Conservation (phyloP, 306 rosid species). For the Cicer cuneatum region DNA sequence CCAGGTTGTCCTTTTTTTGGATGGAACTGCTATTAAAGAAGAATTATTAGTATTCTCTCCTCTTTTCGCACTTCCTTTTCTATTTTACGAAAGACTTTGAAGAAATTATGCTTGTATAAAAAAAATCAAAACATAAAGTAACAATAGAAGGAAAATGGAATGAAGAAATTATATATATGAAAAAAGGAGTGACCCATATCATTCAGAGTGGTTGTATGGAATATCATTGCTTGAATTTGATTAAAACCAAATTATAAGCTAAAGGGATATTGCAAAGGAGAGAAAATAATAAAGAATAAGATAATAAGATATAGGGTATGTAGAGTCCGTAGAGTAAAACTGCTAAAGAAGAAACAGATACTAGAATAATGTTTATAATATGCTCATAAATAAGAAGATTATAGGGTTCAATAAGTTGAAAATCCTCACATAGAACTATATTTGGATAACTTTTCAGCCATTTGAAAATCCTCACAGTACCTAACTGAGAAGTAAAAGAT, state of each 20-base stretch:
- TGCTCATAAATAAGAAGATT: background rate
- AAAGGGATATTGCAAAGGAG: background rate
- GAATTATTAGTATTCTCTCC: background rate
- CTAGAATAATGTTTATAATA: too few species aligned
- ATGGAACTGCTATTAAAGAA: background rate
- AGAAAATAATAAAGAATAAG: background rate
- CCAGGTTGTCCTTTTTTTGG: background rate
- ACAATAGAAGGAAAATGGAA: too few species aligned
- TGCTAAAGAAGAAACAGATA: too few species aligned
- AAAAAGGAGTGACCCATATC: background rate
- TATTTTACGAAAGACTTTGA: too few species aligned
- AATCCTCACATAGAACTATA: background rate
- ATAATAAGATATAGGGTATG: background rate
- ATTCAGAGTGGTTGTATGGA: conserved; percentile 23
- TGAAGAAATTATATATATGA: too few species aligned
- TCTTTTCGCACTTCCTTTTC: too few species aligned
- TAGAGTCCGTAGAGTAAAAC: too few species aligned
- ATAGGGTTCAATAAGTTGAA: background rate
- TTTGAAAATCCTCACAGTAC: background rate
- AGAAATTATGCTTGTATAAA: too few species aligned
- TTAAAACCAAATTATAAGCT: background rate
- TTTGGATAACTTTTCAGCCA: background rate
- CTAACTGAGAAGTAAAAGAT: background rate
- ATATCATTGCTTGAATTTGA: conserved; percentile 17
- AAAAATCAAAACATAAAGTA: background rate